phyloP scores from a whole-genome alignment of 192 early-diverging fungal species.

The Coemansia sp. region DNA sequence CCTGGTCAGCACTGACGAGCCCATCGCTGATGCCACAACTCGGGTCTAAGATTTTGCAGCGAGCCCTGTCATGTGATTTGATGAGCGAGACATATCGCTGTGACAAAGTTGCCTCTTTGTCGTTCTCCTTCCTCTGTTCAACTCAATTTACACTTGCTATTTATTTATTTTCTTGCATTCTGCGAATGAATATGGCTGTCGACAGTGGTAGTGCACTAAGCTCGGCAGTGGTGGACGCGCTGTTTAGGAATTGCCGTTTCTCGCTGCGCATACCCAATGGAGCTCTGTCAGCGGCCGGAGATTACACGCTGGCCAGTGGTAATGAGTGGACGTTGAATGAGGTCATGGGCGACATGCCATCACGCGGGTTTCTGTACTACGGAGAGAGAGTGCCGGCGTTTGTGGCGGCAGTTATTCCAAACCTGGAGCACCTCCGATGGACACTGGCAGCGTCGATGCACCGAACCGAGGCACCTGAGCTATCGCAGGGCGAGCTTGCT shows the following conservation, averaged over 20 bases:
- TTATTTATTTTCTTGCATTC: background rate
- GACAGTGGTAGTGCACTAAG: conserved; percentile 2
- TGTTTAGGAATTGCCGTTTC: conserved; percentile 36
- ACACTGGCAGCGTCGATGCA: conserved; percentile 35
- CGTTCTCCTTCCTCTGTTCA: background rate
- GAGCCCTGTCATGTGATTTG: background rate
- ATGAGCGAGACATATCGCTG: background rate
- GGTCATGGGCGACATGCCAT: conserved; percentile 18
- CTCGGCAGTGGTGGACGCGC: conserved; percentile 25
- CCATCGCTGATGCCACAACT: background rate
- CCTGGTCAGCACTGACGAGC: conserved; percentile 33
- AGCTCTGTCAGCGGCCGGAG: background rate
- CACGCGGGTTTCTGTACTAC: conserved; percentile 32
- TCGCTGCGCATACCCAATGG: conserved; percentile 41
- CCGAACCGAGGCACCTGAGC: conserved; percentile 18
- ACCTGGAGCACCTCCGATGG: conserved; percentile 43
- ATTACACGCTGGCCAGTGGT: conserved; percentile 1
- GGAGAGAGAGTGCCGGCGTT: conserved; percentile 35
- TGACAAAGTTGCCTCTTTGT: background rate
- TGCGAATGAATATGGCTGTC: background rate
- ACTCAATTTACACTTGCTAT: conserved; percentile 5
- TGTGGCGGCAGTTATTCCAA: conserved; percentile 36
- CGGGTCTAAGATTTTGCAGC: background rate
- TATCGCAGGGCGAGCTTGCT: conserved; percentile 29
- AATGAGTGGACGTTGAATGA: conserved; percentile 26